phyloP scores from a whole-genome alignment of 2,329 filamentous ascomycete species.

The Cladophialophora psammophila region DNA sequence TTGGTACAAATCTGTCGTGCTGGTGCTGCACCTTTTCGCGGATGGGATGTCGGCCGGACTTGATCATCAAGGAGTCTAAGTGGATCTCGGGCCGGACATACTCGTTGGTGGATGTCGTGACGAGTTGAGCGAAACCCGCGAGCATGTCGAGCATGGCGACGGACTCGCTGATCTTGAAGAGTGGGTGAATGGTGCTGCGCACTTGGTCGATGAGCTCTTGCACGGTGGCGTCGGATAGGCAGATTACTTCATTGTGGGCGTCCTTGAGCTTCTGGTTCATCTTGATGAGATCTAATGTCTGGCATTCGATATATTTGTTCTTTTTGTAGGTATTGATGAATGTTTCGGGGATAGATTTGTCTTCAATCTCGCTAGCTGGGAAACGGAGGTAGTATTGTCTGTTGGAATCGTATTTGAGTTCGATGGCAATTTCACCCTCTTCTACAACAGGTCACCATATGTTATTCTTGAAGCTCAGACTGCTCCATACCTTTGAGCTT shows the following conservation, averaged over 20 bases:
- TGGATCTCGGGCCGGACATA: conserved; percentile 75
- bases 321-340: conserved; percentile 80
- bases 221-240: conserved; percentile 80
- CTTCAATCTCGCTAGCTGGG: conserved; percentile 64
- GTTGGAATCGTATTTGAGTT: conserved; percentile 76
- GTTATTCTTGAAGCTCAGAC: no score
- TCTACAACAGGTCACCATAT: conserved; percentile 51
- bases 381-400: conserved; percentile 83
- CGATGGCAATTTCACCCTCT: conserved; percentile 65
- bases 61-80: conserved; percentile 70
- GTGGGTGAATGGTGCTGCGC: conserved; percentile 70
- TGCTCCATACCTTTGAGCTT: conserved; percentile 66
- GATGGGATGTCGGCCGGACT: conserved; percentile 78
- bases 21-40: conserved; percentile 70
- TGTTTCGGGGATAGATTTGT: conserved; percentile 66
- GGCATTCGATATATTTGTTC: conserved; percentile 82
- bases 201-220: conserved; percentile 75
- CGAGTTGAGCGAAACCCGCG: conserved; percentile 75
- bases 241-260: conserved; percentile 81
- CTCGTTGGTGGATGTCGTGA: conserved; percentile 59
- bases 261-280: conserved; percentile 78
- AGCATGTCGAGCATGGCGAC: conserved; percentile 90
- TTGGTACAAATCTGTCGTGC: conserved; percentile 77
- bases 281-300: conserved; percentile 84
- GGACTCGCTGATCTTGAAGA: conserved; percentile 87